phyloP scores from a whole-genome alignment of 805 yeast species.

The Metschnikowia continentalis region DNA sequence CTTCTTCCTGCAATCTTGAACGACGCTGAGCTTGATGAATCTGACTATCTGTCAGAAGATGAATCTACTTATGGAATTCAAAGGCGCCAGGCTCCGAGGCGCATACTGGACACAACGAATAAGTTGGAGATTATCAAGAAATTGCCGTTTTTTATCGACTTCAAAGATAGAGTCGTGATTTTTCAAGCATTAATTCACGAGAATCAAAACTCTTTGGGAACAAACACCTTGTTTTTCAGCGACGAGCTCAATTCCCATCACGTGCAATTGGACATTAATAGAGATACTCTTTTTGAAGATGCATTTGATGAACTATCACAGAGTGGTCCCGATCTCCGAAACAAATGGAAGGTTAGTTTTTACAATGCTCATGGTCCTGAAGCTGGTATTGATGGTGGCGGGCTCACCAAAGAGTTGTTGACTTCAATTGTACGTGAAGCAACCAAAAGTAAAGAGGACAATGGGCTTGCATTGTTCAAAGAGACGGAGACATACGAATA shows the following conservation, averaged over 20 bases:
- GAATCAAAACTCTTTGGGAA: slow-evolving; percentile 40
- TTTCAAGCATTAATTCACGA: slow-evolving; percentile 59
- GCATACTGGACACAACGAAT: slow-evolving; percentile 6
- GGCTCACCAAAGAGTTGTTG: slow-evolving; percentile 85
- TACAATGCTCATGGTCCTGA: slow-evolving; percentile 70
- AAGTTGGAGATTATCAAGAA: slow-evolving; percentile 52
- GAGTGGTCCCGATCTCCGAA: slow-evolving; percentile 53
- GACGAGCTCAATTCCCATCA: slow-evolving; percentile 16
- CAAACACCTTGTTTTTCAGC: slow-evolving; percentile 16
- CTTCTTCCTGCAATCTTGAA: slow-evolving; percentile 37
- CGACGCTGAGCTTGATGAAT: slow-evolving; percentile 37
- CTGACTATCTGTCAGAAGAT: slow-evolving; percentile 14
- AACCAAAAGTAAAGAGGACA: slow-evolving; percentile 38
- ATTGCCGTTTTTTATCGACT: slow-evolving; percentile 78
- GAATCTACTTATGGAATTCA: slow-evolving; percentile 4
- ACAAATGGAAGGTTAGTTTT: slow-evolving; percentile 60
- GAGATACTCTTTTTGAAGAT: slow-evolving; percentile 71
- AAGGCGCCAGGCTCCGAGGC: neutral
- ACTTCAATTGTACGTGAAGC: slow-evolving; percentile 70
- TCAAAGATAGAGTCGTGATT: slow-evolving; percentile 65
- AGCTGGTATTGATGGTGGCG: slow-evolving; percentile 96
- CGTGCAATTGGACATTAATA: slow-evolving; percentile 52
- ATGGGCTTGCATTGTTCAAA: slow-evolving; percentile 32
- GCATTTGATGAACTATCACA: slow-evolving; percentile 59
- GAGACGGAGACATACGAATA: slow-evolving; percentile 52